phyloP scores from a whole-genome alignment of 768 basidiomycete species.

The Roridomyces roridus region DNA sequence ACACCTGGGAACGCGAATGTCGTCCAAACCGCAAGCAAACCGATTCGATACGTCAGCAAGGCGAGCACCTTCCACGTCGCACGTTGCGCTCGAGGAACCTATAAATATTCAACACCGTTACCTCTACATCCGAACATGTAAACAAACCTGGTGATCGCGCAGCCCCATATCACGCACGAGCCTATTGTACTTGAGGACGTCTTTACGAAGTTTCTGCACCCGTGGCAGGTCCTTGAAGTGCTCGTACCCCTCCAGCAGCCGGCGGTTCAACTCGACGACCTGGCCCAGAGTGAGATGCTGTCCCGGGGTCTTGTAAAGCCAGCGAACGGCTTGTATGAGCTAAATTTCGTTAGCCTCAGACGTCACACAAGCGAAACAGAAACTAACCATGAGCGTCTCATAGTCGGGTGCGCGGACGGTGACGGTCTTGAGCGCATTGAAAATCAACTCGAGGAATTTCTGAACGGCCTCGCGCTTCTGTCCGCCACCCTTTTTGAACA shows the following conservation, averaged over 20 bases:
- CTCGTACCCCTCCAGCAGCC: constrained; percentile 91
- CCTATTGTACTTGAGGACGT: constrained; percentile 91
- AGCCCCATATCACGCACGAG: constrained; percentile 87
- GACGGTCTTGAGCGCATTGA: constrained; percentile 93
- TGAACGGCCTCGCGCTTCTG: constrained; percentile 91
- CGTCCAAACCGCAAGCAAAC: constrained; percentile 81
- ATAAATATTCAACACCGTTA: too few species aligned
- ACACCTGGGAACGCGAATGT: constrained; percentile 88
- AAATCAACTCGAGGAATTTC: constrained; percentile 88
- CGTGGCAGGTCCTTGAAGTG: constrained; percentile 93
- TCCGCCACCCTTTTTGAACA: constrained; percentile 89
- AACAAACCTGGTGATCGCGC: constrained; percentile 86
- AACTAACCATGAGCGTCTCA: constrained; percentile 94
- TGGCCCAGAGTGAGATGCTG: constrained; percentile 94
- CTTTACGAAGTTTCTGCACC: constrained; percentile 77
- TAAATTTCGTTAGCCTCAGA: too few species aligned
- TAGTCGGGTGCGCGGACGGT: constrained; percentile 96
- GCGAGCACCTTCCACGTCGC: constrained; percentile 88
- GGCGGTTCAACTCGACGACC: constrained; percentile 92
- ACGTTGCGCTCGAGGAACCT: constrained; percentile 89
- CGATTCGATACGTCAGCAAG: constrained; percentile 81
- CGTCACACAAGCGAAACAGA: neutral
- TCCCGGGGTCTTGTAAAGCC: constrained; percentile 93
- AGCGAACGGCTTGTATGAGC: constrained; percentile 94
- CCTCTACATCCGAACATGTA: too few species aligned